Conservation (phyloP, 1,284 basidiomycete genomes). For the Sporisorium iseilematis-ciliati region DNA sequence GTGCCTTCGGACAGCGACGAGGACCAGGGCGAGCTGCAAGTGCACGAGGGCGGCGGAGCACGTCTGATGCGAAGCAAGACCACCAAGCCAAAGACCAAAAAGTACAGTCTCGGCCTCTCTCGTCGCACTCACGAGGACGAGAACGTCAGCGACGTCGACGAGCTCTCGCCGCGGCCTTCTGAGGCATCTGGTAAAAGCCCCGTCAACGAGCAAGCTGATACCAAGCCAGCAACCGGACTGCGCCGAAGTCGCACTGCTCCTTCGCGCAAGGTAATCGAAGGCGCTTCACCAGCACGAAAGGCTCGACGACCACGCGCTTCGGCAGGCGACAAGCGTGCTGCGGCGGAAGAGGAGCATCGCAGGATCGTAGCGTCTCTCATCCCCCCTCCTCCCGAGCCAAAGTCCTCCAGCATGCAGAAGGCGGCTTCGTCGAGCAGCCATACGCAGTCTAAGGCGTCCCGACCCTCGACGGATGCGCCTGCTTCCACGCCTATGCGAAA, state of each 20-base stretch:
- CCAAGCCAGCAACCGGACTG: conserved; percentile 36
- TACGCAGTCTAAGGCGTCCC: conserved; percentile 20
- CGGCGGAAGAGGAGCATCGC: conserved; percentile 44
- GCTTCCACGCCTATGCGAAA: conserved; percentile 45
- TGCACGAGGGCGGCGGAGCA: conserved; percentile 67
- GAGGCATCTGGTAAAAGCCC: conserved; percentile 29
- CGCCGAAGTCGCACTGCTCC: conserved; percentile 49
- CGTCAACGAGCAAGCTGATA: conserved; percentile 6
- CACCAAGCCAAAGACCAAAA: conserved; percentile 37
- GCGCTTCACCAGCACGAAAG: conserved; percentile 33
- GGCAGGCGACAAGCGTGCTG: conserved; percentile 41
- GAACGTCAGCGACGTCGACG: conserved; percentile 27
- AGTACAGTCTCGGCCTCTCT: conserved; percentile 20
- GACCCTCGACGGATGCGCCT: conserved; percentile 23
- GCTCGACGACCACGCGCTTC: conserved; percentile 45
- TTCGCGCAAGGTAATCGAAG: conserved; percentile 41
- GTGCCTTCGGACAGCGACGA: conserved; percentile 68
- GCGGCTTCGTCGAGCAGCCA: conserved; percentile 34
- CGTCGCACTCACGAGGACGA: conserved; percentile 22
- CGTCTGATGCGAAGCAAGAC: conserved; percentile 51
- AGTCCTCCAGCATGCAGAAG: conserved; percentile 36
- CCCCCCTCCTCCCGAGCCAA: conserved; percentile 44
- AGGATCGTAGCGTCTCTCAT: conserved; percentile 46
- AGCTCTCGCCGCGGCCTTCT: conserved; percentile 23
- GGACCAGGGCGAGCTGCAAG: conserved; percentile 63